Base-by-base conservation (phyloP, 2,329 filamentous ascomycete genomes). In the Paraphaeosphaeria minitans region DNA sequence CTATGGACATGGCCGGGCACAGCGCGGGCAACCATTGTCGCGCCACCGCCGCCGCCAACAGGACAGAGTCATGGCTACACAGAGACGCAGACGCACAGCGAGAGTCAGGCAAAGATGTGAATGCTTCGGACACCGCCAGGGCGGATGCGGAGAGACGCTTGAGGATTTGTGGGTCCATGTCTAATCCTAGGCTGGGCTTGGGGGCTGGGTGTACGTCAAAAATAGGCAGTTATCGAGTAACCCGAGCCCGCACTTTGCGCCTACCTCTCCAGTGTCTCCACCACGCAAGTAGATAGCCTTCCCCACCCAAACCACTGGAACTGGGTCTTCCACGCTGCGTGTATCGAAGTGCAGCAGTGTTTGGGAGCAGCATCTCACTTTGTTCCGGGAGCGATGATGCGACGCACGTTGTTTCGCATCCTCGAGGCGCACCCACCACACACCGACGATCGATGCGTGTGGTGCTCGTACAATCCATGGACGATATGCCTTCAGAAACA, bases 191-290 rank as follows among this genome's bases (percentile, higher is more conserved):
- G 33, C 48, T 51, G 33, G n/a, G 31, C n/a, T 31, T 13, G 33
- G 51, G 31, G 51, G 41, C 27, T 46, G 41, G 41, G 39, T 39
- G 16, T n/a, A 19, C 27, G 51, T 45, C 51, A 46, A 46, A 29
- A 53, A 45, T 53, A 53, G 51, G 51, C 51, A 53, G 41, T 53
- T 42, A 22, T 53, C 39, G 41, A 42, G 24, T 16, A 43, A n/a
- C 24, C 50, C 50, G 50, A 53, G 24, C 21, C 50, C 50, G 50
- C 50, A 33, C 49, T 50, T 37, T 37, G 35, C 33, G 41, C 29
- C 47, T 12, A 37, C 37, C 37, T 52, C 49, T 46, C 27, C 53
- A 31, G 16, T 16, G 16, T 52, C 49, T 46, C 27, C 53, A 31
- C 43, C 19, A 42, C 21, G 53, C 42, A 27, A 10, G 13, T 27